Evolutionary conservation across 1,284 basidiomycete species (phyloP).

Genomic region (Rhodotorula sp.): DNA sequence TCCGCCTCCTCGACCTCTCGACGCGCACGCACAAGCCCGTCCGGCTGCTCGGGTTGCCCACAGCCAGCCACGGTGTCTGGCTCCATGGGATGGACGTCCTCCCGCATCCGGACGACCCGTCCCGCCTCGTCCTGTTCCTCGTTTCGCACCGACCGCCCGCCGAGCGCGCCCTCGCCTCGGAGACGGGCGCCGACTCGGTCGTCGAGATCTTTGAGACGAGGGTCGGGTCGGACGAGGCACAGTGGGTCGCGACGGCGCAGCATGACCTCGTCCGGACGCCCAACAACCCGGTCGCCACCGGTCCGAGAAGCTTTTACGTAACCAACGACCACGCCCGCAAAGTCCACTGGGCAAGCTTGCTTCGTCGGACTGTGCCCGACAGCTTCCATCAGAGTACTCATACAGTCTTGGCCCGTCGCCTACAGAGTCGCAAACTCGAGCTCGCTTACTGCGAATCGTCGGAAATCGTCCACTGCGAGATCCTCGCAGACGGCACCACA

Average conservation of each 20-base stretch:
- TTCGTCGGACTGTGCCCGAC: background rate
- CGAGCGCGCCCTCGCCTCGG: constrained; percentile 48
- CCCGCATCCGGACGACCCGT: constrained; percentile 55
- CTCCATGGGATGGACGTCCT: constrained; percentile 72
- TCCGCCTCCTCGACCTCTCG: constrained; percentile 59
- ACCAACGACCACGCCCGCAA: constrained; percentile 67
- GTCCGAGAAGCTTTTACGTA: constrained; percentile 57
- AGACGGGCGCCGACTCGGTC: constrained; percentile 66
- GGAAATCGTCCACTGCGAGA: constrained; percentile 38
- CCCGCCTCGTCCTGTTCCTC: constrained; percentile 63
- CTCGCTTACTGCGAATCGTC: constrained; percentile 15
- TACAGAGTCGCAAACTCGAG: constrained; percentile 21
- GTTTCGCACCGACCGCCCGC: constrained; percentile 63
- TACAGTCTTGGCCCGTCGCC: background rate
- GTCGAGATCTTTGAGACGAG: constrained; percentile 67
- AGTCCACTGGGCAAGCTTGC: constrained; percentile 51
- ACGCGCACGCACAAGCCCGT: constrained; percentile 9
- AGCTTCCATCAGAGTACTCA: background rate
- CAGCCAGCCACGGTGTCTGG: constrained; percentile 50
- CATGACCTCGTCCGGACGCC: constrained; percentile 63
- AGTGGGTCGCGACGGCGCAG: constrained; percentile 61
- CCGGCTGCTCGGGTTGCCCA: constrained; percentile 15
- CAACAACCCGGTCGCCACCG: constrained; percentile 66
- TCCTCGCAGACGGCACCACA: background rate
- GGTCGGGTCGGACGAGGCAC: constrained; percentile 54